These are phyloP conservation scores for Arthrobotrys musiformis DNA, from an alignment of 2,329 filamentous ascomycete species.

Conservation along the genomic window DNA sequence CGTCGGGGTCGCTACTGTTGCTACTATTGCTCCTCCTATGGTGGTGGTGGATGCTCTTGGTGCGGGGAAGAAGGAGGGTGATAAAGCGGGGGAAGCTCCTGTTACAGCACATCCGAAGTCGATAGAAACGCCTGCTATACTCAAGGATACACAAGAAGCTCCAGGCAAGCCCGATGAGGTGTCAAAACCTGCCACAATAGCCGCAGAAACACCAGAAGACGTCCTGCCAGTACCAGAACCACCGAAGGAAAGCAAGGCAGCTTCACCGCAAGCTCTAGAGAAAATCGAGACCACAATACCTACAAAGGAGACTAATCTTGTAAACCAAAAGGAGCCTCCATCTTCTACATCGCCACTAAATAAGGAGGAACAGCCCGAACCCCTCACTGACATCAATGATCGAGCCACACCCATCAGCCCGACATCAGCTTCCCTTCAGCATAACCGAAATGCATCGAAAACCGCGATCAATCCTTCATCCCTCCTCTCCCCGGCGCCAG, in stretches of 20 bases:
- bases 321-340: not conserved
- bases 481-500: not conserved
- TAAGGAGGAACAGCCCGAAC: conserved; percentile 13
- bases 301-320: not conserved
- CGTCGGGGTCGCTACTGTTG: conserved; percentile 1
- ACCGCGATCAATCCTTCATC: conserved; percentile 22
- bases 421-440: not conserved
- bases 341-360: not conserved
- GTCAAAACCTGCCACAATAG: not conserved
- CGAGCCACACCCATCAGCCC: not conserved
- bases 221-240: not conserved
- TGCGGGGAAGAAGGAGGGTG: not conserved
- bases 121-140: not conserved
- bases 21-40: not conserved
- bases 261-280: not conserved
- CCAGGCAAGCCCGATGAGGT: not conserved
- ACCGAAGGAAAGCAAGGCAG: not conserved
- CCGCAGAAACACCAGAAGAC: not conserved
- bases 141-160: not conserved
- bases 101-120: not conserved
- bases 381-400: conserved; percentile 11
- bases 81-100: not conserved
- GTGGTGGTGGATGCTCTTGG: not conserved
- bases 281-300: not conserved
- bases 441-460: conserved; percentile 26